phyloP scores from a whole-genome alignment of 352 stramenopile genomes.

The Phytopythium aichiense region DNA sequence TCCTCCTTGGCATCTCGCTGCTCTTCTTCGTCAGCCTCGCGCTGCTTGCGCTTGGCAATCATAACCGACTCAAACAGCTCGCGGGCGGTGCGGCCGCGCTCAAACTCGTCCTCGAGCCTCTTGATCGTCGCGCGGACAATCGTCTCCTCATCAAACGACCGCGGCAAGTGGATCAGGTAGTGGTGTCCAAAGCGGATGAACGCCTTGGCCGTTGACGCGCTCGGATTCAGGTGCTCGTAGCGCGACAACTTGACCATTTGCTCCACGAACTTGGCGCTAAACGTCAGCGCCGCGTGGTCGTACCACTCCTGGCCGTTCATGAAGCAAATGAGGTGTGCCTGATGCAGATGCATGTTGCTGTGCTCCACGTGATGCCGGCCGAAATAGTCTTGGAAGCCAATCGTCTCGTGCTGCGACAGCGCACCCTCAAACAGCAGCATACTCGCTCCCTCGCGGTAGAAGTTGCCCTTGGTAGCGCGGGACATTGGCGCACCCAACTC shows the following conservation, averaged over 20 bases:
- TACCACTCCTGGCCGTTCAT: conserved; percentile 72
- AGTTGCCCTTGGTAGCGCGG: conserved; percentile 36
- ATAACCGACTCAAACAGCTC: conserved; percentile 76
- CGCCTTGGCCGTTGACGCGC: conserved; percentile 42
- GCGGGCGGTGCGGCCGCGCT: conserved; percentile 59
- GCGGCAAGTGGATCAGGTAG: conserved; percentile 75
- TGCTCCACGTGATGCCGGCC: conserved; percentile 49
- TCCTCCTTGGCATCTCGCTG: conserved; percentile 1
- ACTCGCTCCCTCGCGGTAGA: conserved; percentile 57
- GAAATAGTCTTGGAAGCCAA: conserved; percentile 73
- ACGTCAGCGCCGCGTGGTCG: conserved; percentile 49
- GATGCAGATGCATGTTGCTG: conserved; percentile 45
- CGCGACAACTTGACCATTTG: conserved; percentile 77
- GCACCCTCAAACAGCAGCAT: conserved; percentile 77
- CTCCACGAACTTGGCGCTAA: conserved; percentile 67
- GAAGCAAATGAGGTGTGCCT: conserved; percentile 70
- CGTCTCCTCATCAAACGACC: conserved; percentile 73
- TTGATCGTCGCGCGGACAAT: conserved; percentile 69
- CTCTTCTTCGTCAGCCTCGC: conserved; percentile 13
- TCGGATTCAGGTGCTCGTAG: conserved; percentile 57
- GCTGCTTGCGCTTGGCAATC: conserved; percentile 42
- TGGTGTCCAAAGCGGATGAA: conserved; percentile 77
- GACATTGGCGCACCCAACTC: conserved; percentile 51
- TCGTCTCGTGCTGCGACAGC: conserved; percentile 47
- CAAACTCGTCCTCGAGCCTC: conserved; percentile 73